Base-by-base conservation (phyloP, 805 yeast species). In the Saturnispora sekii region DNA sequence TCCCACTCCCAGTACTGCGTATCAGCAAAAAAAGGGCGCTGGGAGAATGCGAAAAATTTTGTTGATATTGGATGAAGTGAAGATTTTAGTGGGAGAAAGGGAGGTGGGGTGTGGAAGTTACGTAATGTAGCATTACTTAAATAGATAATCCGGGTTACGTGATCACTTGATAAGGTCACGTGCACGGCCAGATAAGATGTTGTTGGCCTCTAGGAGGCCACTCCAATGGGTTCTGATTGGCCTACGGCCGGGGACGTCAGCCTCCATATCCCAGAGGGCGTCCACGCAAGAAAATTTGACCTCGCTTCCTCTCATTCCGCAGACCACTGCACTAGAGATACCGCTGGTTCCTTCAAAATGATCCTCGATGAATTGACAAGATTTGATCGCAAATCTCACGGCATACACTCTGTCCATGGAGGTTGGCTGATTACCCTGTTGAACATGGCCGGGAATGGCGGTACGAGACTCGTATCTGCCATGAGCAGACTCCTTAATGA, bases 371-470 rank as follows among this genome's bases (percentile, higher is more conserved):
- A 85, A 93, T 62, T 87, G 83, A 46, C 89, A 81, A 46, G 96
- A 87, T 65, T 80, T 83, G 53, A 90, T 83, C 3, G 96, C 96
- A 62, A 83, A 82, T 61, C 97, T 77, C 5, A 89, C 80, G 6
- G 95, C 96, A 52, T 81, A 75, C 33, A 88, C 81, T 63, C 97
- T 79, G 62, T 93, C 98, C 69, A 89, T 84, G 6, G 97, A 87
- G 7, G 96, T 81, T 41, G 98, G 98, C 44, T 79, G 76, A 48
- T 89, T 93, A 62, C 98, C 98, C 67, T 93, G 98, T 72, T 93
- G 98, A 47, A 90, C 93, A 61, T 90, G 97, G 29, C 98, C 98
- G 26, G 98, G 98, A 48, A 89, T 78, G 12, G 97, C 97, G 4
- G 96, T 88, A 62, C 94, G 81, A 14, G 93, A 83, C 57, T 89